Conservation (phyloP, 179 eudicot genomes). For the Spergularia azorica region DNA sequence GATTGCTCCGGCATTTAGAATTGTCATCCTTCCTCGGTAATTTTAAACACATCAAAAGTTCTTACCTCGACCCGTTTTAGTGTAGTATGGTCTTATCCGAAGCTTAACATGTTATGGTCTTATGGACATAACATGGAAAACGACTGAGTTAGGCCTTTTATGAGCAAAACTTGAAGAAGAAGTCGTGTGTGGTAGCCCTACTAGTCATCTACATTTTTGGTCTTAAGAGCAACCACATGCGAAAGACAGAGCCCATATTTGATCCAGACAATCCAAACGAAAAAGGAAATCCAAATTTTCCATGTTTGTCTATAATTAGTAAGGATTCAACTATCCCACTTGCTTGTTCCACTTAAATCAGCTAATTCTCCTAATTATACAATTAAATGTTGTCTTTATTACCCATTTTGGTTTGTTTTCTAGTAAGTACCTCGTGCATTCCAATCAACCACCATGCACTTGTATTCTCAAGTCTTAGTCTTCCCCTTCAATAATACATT, state of each 20-base stretch:
- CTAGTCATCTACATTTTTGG: neutral
- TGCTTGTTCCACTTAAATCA: neutral
- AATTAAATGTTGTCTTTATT: neutral
- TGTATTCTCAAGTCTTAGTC: neutral
- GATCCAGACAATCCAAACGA: neutral
- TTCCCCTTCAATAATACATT: neutral
- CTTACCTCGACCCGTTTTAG: too few species aligned
- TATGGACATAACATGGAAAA: too few species aligned
- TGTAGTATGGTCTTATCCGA: too few species aligned
- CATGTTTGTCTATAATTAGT: neutral
- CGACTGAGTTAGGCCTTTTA: too few species aligned
- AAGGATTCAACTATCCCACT: neutral
- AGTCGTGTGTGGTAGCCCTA: too few species aligned
- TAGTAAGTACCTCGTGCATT: neutral
- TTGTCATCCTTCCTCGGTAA: too few species aligned
- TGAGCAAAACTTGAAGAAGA: too few species aligned
- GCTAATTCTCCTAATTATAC: conserved; percentile 7
- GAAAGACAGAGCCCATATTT: neutral
- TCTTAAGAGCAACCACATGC: neutral
- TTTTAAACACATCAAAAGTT: too few species aligned
- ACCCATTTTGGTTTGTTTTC: neutral
- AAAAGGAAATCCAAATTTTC: neutral
- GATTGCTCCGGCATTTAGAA: too few species aligned
- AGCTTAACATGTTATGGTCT: too few species aligned
- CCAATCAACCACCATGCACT: neutral